These are phyloP conservation scores for Pseudogymnoascus sp. DNA, from an alignment of 2,329 filamentous ascomycete genomes.

Conservation along the genomic window DNA sequence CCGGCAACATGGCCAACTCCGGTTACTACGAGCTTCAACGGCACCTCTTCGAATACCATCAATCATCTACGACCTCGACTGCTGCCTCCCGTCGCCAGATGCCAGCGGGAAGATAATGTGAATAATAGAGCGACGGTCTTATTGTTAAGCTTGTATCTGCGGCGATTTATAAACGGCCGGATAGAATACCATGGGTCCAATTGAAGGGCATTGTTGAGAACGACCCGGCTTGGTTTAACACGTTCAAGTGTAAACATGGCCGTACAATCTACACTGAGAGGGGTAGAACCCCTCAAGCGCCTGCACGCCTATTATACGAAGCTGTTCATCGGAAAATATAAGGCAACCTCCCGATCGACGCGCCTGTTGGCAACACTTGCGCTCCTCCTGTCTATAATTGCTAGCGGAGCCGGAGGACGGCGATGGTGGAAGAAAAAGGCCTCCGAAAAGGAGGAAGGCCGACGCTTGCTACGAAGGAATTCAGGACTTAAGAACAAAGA, in stretches of 20 bases:
- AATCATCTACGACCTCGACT: not conserved
- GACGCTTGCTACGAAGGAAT: slow-evolving; percentile 77
- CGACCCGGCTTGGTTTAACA: not conserved
- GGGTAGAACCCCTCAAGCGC: slow-evolving; percentile 55
- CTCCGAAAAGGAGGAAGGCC: slow-evolving; percentile 74
- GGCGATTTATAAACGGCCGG: not conserved
- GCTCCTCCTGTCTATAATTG: slow-evolving; percentile 69
- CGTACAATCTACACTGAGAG: slow-evolving; percentile 73
- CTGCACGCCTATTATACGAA: slow-evolving; percentile 54
- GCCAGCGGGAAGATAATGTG: not conserved
- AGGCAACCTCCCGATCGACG: slow-evolving; percentile 59
- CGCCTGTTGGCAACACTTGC: slow-evolving; percentile 69
- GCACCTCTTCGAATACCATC: not conserved
- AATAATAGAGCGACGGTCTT: not conserved
- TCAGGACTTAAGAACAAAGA: slow-evolving; percentile 91
- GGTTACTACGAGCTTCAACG: not conserved
- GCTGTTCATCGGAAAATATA: slow-evolving; percentile 46
- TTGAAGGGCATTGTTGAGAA: slow-evolving; percentile 13
- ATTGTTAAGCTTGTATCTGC: not conserved
- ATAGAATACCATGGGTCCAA: not conserved
- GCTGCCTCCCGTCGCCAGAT: not conserved
- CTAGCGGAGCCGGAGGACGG: slow-evolving; percentile 68
- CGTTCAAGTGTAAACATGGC: slow-evolving; percentile 51
- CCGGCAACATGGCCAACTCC: not conserved
- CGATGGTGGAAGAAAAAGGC: slow-evolving; percentile 66